These are phyloP conservation scores for Ulmus americana DNA, from an alignment of 331 rosid genomes.

Conservation along the genomic window DNA sequence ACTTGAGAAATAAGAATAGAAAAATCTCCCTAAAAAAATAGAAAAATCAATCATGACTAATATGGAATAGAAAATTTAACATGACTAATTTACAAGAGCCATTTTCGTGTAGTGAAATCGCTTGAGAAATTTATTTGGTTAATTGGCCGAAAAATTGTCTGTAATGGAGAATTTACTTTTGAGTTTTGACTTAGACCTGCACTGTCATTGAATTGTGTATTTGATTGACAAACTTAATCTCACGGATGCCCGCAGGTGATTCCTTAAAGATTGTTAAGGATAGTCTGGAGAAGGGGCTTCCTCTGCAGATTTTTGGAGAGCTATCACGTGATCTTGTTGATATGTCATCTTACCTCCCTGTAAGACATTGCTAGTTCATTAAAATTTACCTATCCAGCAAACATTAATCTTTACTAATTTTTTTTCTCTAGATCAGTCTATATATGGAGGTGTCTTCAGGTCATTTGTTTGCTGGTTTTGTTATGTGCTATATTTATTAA, in stretches of 20 bases:
- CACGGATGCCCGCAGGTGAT: conserved; percentile 40
- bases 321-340: conserved; percentile 48
- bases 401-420: background rate
- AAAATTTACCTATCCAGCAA: background rate
- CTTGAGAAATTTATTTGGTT: too few relatives aligned
- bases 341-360: conserved; percentile 52
- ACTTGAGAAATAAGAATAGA: too few relatives aligned
- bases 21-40: too few relatives aligned
- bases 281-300: conserved; percentile 44
- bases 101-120: too few relatives aligned
- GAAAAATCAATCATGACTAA: too few relatives aligned
- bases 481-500: background rate
- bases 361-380: conserved; percentile 31
- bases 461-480: too few relatives aligned
- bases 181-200: background rate
- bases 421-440: background rate
- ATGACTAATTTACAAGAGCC: too few relatives aligned
- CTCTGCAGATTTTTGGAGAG: conserved; percentile 45
- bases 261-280: conserved; percentile 40
- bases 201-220: background rate
- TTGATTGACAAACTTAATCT: conserved; percentile 16
- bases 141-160: too few relatives aligned
- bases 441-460: background rate
- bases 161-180: background rate
- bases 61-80: too few relatives aligned